A percentile compares a stretch with the other conserved stretches of the same genome.
These are phyloP conservation scores for Botrytis aclada DNA, from an alignment of 2,329 filamentous ascomycete species.

Conservation along the genomic window DNA sequence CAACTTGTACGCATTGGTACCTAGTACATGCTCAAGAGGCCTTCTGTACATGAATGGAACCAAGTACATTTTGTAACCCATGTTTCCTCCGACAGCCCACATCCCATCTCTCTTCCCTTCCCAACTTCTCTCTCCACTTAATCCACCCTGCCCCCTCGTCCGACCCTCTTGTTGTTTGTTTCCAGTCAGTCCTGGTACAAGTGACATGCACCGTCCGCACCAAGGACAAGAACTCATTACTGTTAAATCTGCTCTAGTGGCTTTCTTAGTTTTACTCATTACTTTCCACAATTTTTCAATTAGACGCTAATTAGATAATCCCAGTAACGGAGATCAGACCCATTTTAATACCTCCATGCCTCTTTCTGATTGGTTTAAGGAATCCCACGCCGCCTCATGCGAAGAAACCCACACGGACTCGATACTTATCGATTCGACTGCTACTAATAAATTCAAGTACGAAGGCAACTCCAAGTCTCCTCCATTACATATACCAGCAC, in stretches of 20 bases:
- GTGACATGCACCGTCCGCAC: slow-evolving; percentile 3
- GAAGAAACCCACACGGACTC: slow-evolving; percentile 9
- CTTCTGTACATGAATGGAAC: neutral
- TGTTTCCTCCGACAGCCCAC: slow-evolving; percentile 1
- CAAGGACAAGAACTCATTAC: neutral
- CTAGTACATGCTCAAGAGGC: neutral
- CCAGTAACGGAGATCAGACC: neutral
- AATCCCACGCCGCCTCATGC: slow-evolving; percentile 16
- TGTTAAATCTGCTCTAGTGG: neutral
- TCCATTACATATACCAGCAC: neutral
- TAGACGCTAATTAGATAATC: slow-evolving; percentile 1
- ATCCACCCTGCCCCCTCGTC: neutral
- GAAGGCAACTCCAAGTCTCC: slow-evolving; percentile 13
- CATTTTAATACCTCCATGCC: neutral
- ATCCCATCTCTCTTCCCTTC: neutral
- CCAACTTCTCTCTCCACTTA: slow-evolving; percentile 4
- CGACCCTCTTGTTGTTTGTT: neutral
- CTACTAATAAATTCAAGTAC: neutral
- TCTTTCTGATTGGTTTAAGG: slow-evolving; percentile 15
- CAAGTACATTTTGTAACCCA: neutral
- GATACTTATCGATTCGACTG: slow-evolving; percentile 3
- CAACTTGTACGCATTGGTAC: neutral
- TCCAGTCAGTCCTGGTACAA: neutral
- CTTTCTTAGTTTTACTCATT: neutral
- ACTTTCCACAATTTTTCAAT: neutral